phyloP scores from a whole-genome alignment of 306 rosid species.

The Crataegus laevigata region DNA sequence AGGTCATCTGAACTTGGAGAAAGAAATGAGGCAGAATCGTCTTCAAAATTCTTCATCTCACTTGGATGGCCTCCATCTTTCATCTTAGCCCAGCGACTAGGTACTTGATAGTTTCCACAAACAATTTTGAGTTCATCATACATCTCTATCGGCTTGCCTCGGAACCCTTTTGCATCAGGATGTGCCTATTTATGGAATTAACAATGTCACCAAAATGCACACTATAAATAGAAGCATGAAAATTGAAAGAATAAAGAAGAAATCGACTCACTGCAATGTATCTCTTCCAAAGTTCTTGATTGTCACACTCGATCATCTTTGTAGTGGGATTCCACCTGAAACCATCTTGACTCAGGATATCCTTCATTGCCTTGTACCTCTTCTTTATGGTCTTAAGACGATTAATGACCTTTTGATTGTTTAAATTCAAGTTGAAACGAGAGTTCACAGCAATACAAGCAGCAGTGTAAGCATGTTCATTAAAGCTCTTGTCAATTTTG shows the following conservation, averaged over 20 bases:
- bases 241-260: conserved; percentile 9
- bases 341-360: conserved; percentile 59
- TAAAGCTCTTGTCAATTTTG: conserved; percentile 72
- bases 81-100: conserved; percentile 62
- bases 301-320: conserved; percentile 57
- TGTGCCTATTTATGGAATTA: conserved; percentile 45
- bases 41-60: conserved; percentile 44
- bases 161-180: conserved; percentile 62
- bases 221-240: neutral
- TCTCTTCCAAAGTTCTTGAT: conserved; percentile 67
- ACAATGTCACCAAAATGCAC: conserved; percentile 13
- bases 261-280: conserved; percentile 44
- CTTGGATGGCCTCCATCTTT: conserved; percentile 36
- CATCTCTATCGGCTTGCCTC: conserved; percentile 71
- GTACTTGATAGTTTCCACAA: conserved; percentile 77
- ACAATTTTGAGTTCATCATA: conserved; percentile 77
- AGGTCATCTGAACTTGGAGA: conserved; percentile 55
- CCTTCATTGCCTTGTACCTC: conserved; percentile 65
- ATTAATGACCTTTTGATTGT: conserved; percentile 73
- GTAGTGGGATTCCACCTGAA: conserved; percentile 65
- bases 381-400: conserved; percentile 79
- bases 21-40: conserved; percentile 57
- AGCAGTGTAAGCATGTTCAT: conserved; percentile 75
- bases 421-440: conserved; percentile 58
- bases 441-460: conserved; percentile 71